Evolutionary conservation across 768 basidiomycete genomes (phyloP).

Genomic region (Boletus fagicola): DNA sequence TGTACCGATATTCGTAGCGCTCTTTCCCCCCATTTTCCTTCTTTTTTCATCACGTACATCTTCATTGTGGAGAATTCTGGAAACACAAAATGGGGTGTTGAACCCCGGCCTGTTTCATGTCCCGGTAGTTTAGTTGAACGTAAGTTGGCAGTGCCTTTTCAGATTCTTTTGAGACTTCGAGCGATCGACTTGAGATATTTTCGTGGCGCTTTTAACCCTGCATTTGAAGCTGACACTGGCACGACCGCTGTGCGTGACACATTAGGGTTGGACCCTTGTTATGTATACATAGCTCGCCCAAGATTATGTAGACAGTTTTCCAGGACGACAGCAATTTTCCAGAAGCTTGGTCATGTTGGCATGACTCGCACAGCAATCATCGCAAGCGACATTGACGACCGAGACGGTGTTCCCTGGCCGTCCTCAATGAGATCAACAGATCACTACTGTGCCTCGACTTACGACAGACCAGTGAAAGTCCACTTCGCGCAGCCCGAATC

Average conservation of each 20-base stretch:
- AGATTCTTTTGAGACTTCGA: neutral
- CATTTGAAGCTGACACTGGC: neutral
- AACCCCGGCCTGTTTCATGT: constrained; percentile 11
- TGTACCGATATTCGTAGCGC: constrained; percentile 26
- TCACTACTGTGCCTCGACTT: neutral
- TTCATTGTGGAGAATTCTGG: constrained; percentile 5
- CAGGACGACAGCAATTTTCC: neutral
- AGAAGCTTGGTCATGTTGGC: neutral
- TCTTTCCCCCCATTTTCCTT: neutral
- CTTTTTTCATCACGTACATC: constrained; percentile 2
- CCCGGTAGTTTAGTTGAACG: constrained; percentile 2
- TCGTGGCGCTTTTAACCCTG: neutral
- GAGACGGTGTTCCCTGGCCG: neutral
- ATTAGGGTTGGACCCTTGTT: too few species aligned
- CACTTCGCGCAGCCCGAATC: neutral
- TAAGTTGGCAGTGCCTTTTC: constrained; percentile 8
- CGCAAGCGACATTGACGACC: neutral
- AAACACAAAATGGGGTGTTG: constrained; percentile 26
- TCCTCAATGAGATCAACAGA: neutral
- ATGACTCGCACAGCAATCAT: neutral
- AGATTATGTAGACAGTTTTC: too few species aligned
- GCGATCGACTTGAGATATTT: neutral
- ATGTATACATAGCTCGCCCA: too few species aligned
- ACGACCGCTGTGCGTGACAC: neutral
- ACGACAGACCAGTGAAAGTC: too few species aligned